A percentile compares a stretch with the other conserved stretches of the same genome.
Evolutionary conservation across 2,329 filamentous ascomycete genomes (phyloP).

Genomic region (Paecilomyces dactylethromorphus): DNA sequence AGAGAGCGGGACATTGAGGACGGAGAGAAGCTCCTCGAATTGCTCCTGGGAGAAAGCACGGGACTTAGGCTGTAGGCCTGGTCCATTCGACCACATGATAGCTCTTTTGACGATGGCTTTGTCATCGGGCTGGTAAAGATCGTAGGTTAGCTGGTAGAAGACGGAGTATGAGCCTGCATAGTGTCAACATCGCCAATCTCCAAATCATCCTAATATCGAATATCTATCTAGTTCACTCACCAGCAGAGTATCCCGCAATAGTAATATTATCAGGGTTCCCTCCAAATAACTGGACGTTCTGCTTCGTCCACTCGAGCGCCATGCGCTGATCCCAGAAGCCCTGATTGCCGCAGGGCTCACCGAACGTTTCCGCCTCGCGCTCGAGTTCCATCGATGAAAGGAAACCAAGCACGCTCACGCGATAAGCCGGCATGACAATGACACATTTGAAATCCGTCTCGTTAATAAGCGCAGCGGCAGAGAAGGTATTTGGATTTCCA

Average conservation of each 20-base stretch:
- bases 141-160: constrained; percentile 53
- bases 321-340: constrained; percentile 54
- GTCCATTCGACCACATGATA: constrained; percentile 50
- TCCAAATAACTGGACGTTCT: constrained; percentile 46
- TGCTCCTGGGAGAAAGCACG: constrained; percentile 43
- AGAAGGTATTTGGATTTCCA: constrained; percentile 44
- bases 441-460: constrained; percentile 46
- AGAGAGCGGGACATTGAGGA: constrained; percentile 36
- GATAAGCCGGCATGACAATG: constrained; percentile 51
- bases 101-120: constrained; percentile 45
- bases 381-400: constrained; percentile 44
- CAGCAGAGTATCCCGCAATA: constrained; percentile 51
- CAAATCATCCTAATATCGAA: not conserved
- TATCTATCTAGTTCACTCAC: constrained; percentile 11
- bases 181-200: not conserved
- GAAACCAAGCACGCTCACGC: constrained; percentile 52
- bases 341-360: constrained; percentile 40
- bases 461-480: constrained; percentile 40
- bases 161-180: constrained; percentile 45
- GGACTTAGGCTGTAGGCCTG: constrained; percentile 47
- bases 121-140: constrained; percentile 42
- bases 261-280: constrained; percentile 47
- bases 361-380: constrained; percentile 29
- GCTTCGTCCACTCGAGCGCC: constrained; percentile 51
- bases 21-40: constrained; percentile 44